Evolutionary conservation across 176 grass and related monocot species (phyloP), one percentile per base, ranked within the genome.

Genomic region (Avena insularis): DNA sequence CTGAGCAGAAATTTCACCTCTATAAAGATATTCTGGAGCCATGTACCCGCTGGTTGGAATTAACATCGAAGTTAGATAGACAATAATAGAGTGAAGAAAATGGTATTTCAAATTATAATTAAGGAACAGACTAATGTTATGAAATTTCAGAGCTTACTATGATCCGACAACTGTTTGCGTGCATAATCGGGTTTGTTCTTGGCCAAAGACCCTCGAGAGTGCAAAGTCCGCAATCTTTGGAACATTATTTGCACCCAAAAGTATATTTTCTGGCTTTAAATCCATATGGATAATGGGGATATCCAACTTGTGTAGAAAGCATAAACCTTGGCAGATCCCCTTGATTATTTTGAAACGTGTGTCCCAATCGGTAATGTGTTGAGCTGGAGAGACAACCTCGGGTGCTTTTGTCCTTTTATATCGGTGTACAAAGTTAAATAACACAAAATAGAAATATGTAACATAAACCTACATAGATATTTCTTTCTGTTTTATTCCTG

Each of bases 11-110:
- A 69, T 69, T 69, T 69, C 66, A 69, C 66, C 66, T 11, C 66
- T 69, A 17, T 69, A 69, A 40, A 69, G 66, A 40, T 69, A 69
- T 40, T 68, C 65, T 68, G 65, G 65, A 38, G 65, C 65, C 65
- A 68, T 68, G 65, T 68, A 68, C 65, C 65, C 67, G 43, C 67
- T 71, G 36, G 36, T 43, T 5, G 3, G 9, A 3, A 71, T 71
- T 43, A 71, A 71, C 16, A 20, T 40, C 16, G 19, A 71, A 71
- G 17, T 62, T 62, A 25, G 25, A 12, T 62, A 62, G 60, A 3
- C n/a, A 62, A 25, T 23, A 25, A n/a, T 62, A 25, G 60, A 62
- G 60, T 25, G 0, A 25, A 1, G 7, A 25, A 62, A 62, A 25
- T 23, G 6, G 36, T 1, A 62, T 12, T 62, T 62, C 25, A 25